A percentile compares a stretch with the other conserved stretches of the same genome.
phyloP scores from a whole-genome alignment of 331 rosid species.

The Pyracantha coccinea region DNA sequence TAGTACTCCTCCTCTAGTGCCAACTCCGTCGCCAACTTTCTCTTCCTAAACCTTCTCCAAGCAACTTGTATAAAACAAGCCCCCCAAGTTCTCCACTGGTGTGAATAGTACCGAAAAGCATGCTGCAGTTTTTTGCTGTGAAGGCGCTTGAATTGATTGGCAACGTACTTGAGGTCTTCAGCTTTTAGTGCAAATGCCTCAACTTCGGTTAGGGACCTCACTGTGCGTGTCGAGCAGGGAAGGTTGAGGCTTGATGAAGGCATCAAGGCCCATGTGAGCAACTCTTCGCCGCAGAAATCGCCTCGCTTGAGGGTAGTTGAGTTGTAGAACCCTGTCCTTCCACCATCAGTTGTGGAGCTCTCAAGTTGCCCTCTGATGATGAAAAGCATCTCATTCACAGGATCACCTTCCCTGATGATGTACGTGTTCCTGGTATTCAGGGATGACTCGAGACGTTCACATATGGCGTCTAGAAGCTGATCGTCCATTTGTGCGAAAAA shows the following conservation, averaged over 20 bases:
- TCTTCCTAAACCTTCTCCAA: slow-evolving; percentile 63
- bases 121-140: slow-evolving; percentile 86
- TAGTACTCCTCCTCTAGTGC: slow-evolving; percentile 42
- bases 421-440: slow-evolving; percentile 57
- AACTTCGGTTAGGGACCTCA: slow-evolving; percentile 56
- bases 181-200: slow-evolving; percentile 89
- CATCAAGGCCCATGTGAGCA: slow-evolving; percentile 80
- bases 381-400: slow-evolving; percentile 83
- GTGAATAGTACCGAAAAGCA: slow-evolving; percentile 82
- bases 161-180: slow-evolving; percentile 68
- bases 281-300: slow-evolving; percentile 85
- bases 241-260: slow-evolving; percentile 45
- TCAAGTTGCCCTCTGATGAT: slow-evolving; percentile 72
- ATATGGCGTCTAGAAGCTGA: slow-evolving; percentile 87
- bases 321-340: slow-evolving; percentile 76
- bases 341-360: slow-evolving; percentile 85
- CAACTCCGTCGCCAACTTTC: slow-evolving; percentile 50
- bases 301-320: slow-evolving; percentile 61
- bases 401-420: slow-evolving; percentile 70
- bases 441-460: slow-evolving; percentile 78
- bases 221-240: slow-evolving; percentile 71
- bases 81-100: slow-evolving; percentile 91
- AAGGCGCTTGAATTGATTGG: slow-evolving; percentile 69
- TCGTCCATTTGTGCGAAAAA: slow-evolving; percentile 89
- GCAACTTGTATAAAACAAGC: slow-evolving; percentile 72